Conservation (phyloP, 768 basidiomycete species). For the Russula olivacea region DNA sequence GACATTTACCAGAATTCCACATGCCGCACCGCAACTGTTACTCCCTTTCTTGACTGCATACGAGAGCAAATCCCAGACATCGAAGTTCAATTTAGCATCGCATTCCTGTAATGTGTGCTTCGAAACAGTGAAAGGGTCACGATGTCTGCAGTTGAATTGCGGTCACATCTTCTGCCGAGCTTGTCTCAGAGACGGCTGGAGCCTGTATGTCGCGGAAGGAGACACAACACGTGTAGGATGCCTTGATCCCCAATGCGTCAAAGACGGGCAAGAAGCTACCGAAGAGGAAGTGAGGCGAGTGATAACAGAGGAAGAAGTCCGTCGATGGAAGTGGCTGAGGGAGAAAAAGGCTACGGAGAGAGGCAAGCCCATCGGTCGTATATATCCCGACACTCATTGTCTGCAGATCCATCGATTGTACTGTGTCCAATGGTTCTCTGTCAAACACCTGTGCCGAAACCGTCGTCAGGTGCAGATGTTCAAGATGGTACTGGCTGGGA, state of each 20-base stretch:
- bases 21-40: constrained; percentile 53
- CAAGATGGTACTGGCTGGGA: constrained; percentile 65
- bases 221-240: constrained; percentile 72
- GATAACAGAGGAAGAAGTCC: constrained; percentile 55
- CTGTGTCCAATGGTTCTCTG: constrained; percentile 78
- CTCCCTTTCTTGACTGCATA: constrained; percentile 43
- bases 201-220: constrained; percentile 73
- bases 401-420: constrained; percentile 66
- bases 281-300: constrained; percentile 72
- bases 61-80: constrained; percentile 42
- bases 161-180: constrained; percentile 77
- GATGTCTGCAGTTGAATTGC: constrained; percentile 66
- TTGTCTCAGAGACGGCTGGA: constrained; percentile 80
- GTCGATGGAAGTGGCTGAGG: constrained; percentile 73
- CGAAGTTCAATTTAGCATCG: constrained; percentile 55
- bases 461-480: constrained; percentile 34
- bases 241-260: constrained; percentile 76
- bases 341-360: constrained; percentile 67
- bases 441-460: constrained; percentile 70
- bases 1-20: constrained; percentile 40
- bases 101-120: constrained; percentile 78
- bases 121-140: constrained; percentile 62
- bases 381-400: background rate
- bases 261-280: constrained; percentile 48
- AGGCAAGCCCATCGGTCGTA: constrained; percentile 38